Percentiles rank a stretch among this genome's conserved stretches.
Evolutionary conservation across 108 stramenopile species (phyloP).

Genomic region (Pseudonitzschia multiseries): DNA sequence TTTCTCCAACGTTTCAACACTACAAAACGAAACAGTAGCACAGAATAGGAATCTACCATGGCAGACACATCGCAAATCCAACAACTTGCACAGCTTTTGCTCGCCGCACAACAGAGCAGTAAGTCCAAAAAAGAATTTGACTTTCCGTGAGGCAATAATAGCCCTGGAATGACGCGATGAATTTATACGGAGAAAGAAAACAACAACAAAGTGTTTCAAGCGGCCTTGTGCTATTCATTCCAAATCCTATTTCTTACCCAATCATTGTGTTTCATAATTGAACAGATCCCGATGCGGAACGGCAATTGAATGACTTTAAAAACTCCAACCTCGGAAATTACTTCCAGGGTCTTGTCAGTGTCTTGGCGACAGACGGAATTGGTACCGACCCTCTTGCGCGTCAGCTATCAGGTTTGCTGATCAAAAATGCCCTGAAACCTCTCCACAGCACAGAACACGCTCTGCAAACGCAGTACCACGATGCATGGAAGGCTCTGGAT

Average conservation of each 20-base stretch:
- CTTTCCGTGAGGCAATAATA: too few species aligned
- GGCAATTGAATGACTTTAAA: constrained; percentile 6
- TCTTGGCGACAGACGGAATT: constrained; percentile 33
- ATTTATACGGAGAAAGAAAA: too few species aligned
- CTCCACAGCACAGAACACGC: constrained; percentile 53
- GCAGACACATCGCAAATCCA: constrained; percentile 6
- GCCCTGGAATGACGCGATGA: background rate
- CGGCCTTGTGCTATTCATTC: too few species aligned
- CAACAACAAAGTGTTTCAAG: too few species aligned
- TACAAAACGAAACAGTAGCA: background rate
- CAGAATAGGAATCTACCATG: background rate
- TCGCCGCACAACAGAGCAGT: constrained; percentile 17
- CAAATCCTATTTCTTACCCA: background rate
- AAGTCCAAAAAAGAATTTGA: too few species aligned
- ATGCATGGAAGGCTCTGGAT: constrained; percentile 70
- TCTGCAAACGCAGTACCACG: constrained; percentile 54
- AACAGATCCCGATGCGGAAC: constrained; percentile 15
- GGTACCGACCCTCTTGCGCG: constrained; percentile 42
- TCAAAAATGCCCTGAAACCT: constrained; percentile 84
- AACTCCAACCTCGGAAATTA: constrained; percentile 4
- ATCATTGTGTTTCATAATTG: background rate
- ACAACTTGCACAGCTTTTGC: constrained; percentile 12
- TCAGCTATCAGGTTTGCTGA: constrained; percentile 78
- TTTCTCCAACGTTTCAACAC: background rate
- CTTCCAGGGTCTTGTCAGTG: constrained; percentile 19